These are phyloP conservation scores for Gautieria morchelliformis DNA, from an alignment of 768 basidiomycete species.

Conservation along the genomic window DNA sequence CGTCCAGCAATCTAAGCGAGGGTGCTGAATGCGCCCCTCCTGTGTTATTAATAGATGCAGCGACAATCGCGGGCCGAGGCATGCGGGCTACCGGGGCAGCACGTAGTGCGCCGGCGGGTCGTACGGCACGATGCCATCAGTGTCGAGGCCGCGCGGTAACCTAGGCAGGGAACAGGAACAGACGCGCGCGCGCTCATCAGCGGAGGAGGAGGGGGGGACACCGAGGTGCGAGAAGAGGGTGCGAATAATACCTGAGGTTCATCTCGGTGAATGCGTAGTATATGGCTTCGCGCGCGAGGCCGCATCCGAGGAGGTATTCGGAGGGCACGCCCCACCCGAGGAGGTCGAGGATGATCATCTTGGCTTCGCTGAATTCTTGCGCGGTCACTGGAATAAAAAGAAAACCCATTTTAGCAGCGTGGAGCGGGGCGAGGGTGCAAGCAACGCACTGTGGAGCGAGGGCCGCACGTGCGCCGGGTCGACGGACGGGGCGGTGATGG, in stretches of 20 bases:
- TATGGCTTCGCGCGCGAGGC: constrained; percentile 57
- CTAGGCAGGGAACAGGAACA: constrained; percentile 23
- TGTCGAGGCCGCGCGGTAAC: constrained; percentile 56
- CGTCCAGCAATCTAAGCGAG: no score
- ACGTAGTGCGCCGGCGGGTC: constrained; percentile 17
- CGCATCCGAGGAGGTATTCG: constrained; percentile 60
- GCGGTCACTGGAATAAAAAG: constrained; percentile 44
- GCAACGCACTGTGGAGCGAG: constrained; percentile 5
- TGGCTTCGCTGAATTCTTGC: constrained; percentile 58
- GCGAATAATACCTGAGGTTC: constrained; percentile 41
- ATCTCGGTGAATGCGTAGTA: constrained; percentile 74
- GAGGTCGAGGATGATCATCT: constrained; percentile 69
- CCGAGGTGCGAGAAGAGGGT: not conserved
- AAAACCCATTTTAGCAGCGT: not conserved
- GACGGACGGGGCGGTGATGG: not conserved
- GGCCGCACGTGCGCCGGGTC: constrained; percentile 4
- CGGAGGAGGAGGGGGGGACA: not conserved
- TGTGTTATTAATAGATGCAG: not conserved
- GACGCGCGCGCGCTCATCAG: not conserved
- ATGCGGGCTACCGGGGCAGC: not conserved
- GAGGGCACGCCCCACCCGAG: constrained; percentile 78
- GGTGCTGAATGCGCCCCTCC: no score
- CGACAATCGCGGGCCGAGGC: no score
- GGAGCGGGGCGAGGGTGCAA: no score
- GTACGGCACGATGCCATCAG: constrained; percentile 49